Conservation (phyloP, 495 filamentous ascomycete species). For the Elasticomyces elasticus region DNA sequence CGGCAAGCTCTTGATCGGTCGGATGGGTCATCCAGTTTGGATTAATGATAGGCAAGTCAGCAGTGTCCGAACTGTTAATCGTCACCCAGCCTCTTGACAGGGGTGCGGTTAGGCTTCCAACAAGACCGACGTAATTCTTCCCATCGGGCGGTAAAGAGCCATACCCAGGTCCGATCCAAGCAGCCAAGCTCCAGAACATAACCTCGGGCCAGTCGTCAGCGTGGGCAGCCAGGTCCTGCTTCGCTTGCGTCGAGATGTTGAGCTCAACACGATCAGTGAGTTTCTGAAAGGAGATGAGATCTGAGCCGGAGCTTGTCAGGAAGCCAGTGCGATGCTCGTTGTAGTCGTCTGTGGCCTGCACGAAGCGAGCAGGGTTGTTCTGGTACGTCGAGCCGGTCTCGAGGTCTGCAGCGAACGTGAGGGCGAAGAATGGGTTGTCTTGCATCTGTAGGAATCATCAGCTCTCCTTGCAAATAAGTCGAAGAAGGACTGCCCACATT, state of each 20-base stretch:
- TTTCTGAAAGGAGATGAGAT: neutral
- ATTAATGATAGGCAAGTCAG: constrained; percentile 43
- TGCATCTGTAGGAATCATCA: too few species aligned
- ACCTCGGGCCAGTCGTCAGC: constrained; percentile 13
- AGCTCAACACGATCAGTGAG: neutral
- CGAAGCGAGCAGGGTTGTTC: neutral
- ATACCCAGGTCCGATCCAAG: too few species aligned
- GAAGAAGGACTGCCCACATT: constrained; percentile 3
- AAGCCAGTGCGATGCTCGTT: neutral
- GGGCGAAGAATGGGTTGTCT: constrained; percentile 23
- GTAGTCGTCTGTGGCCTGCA: neutral
- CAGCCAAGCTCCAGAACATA: neutral
- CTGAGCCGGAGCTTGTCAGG: neutral
- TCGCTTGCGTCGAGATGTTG: neutral
- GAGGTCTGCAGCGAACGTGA: constrained; percentile 12
- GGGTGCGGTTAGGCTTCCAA: constrained; percentile 35
- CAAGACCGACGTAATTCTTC: constrained; percentile 36
- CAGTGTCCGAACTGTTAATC: constrained; percentile 35
- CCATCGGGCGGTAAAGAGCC: neutral
- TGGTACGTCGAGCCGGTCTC: neutral
- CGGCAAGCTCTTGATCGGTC: constrained; percentile 43
- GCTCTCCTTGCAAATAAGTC: too few species aligned
- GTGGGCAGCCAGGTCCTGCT: neutral
- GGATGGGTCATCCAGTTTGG: constrained; percentile 43
- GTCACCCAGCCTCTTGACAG: constrained; percentile 46